Base-by-base conservation (phyloP, 495 filamentous ascomycete species). In the Jackrogersella multiformis region DNA sequence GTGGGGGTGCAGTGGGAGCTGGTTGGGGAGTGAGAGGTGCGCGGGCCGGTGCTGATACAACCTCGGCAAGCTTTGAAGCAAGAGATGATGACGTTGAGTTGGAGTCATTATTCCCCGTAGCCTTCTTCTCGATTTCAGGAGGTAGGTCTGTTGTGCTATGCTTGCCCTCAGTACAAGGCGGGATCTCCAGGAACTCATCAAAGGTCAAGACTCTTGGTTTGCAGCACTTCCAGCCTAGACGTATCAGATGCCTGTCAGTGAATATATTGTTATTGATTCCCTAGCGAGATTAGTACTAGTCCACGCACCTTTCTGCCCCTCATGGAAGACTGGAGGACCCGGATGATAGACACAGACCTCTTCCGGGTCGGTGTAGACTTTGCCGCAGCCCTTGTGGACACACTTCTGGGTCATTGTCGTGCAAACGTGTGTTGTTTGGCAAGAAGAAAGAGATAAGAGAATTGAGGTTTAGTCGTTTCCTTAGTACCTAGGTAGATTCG, bases 121-220 rank as follows among this genome's bases (percentile, higher is more conserved):
- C 73, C 56, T 79, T 82, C 76, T 85, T 85, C 64, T 85, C 84
- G 61, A 87, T 80, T 72, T 84, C 78, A 10, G 83, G 77, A 0
- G 88, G 86, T 48, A 88, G 77, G 56, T 87, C 93, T 60, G 94
- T 88, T 3, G 90, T 92, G 55, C 92, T 94, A 81, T 99, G 95
- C 67, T 89, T 95, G 71, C 95, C 95, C 15, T 89, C 92, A 18
- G 96, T 97, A 83, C 95, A 99, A 20, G 96, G 94, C 26, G 92
- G 86, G 68, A 99, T 98, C 48, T 84, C 77, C 72, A 98, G 91
- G 83, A 99, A 99, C 80, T 99, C 95, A 79, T 99, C 96, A 73
- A 99, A 99, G 51, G 94, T 97, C 68, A 99, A 85, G 67, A 98
- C 93, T 77, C 96, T 90, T 59, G 94, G 91, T 82, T 97, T 99